Evolutionary conservation across 148 eudicot species (phyloP).

Genomic region (Chenopodium suecicum): DNA sequence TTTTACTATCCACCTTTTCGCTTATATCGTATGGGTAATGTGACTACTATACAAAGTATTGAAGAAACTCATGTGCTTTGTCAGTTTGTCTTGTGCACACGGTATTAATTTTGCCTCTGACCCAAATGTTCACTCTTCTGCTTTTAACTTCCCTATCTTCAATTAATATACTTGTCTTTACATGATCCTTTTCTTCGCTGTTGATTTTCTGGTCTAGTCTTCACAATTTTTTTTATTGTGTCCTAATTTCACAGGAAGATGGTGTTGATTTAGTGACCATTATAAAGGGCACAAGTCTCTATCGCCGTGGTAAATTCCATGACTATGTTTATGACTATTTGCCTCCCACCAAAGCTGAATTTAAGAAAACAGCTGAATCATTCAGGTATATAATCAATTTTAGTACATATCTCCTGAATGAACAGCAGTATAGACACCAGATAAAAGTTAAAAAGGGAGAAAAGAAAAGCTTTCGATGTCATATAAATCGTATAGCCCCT

Average conservation of each 20-base stretch:
- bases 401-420: neutral
- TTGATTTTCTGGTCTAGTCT: neutral
- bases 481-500: no score
- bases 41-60: no score
- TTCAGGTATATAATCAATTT: slow-evolving; percentile 32
- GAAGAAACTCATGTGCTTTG: no score
- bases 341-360: slow-evolving; percentile 50
- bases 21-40: no score
- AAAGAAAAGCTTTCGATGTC: no score
- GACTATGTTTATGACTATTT: slow-evolving; percentile 47
- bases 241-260: slow-evolving; percentile 41
- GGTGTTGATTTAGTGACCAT: slow-evolving; percentile 44
- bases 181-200: neutral
- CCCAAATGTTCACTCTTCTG: no score
- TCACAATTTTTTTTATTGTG: neutral
- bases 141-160: no score
- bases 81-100: no score
- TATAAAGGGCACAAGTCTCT: slow-evolving; percentile 48
- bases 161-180: neutral
- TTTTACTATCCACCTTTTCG: no score
- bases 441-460: no score
- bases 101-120: no score
- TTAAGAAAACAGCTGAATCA: slow-evolving; percentile 26
- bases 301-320: slow-evolving; percentile 40
- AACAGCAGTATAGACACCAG: neutral